Evolutionary conservation across 768 basidiomycete genomes (phyloP).

Genomic region (Boletus speciosus): DNA sequence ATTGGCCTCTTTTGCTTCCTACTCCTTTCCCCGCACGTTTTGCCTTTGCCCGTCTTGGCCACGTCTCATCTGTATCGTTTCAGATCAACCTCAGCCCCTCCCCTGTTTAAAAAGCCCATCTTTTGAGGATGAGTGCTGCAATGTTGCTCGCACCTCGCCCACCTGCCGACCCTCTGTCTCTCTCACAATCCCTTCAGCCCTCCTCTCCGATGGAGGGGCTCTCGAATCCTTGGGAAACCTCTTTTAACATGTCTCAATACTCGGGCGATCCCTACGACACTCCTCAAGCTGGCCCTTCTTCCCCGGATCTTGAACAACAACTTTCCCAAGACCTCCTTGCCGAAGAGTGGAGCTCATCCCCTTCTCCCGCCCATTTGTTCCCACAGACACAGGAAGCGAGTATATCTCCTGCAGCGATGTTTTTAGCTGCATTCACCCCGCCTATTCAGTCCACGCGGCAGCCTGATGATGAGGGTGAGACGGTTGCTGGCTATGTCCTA

Average conservation of each 20-base stretch:
- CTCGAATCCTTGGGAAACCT: slow-evolving; percentile 8
- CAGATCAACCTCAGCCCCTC: background rate
- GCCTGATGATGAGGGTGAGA: slow-evolving; percentile 66
- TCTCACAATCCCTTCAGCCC: slow-evolving; percentile 5
- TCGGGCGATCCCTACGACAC: background rate
- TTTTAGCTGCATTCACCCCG: slow-evolving; percentile 62
- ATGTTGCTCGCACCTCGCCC: slow-evolving; percentile 1
- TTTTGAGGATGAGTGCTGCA: background rate
- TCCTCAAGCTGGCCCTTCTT: background rate
- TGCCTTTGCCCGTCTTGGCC: background rate
- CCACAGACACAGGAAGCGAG: slow-evolving; percentile 16
- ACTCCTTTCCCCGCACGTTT: slow-evolving; percentile 18
- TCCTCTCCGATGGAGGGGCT: slow-evolving; percentile 6
- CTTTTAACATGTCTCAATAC: background rate
- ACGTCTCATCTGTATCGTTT: background rate
- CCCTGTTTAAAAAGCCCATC: background rate
- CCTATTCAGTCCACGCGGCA: slow-evolving; percentile 32
- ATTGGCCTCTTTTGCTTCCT: slow-evolving; percentile 1
- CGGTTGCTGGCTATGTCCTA: slow-evolving; percentile 68
- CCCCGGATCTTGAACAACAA: slow-evolving; percentile 30
- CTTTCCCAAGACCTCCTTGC: slow-evolving; percentile 13
- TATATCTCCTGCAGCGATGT: slow-evolving; percentile 70
- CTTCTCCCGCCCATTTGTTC: background rate
- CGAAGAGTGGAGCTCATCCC: background rate
- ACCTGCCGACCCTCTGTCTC: background rate